phyloP scores from a whole-genome alignment of 2,329 filamentous ascomycete genomes.

The Scytalidium lignicola region DNA sequence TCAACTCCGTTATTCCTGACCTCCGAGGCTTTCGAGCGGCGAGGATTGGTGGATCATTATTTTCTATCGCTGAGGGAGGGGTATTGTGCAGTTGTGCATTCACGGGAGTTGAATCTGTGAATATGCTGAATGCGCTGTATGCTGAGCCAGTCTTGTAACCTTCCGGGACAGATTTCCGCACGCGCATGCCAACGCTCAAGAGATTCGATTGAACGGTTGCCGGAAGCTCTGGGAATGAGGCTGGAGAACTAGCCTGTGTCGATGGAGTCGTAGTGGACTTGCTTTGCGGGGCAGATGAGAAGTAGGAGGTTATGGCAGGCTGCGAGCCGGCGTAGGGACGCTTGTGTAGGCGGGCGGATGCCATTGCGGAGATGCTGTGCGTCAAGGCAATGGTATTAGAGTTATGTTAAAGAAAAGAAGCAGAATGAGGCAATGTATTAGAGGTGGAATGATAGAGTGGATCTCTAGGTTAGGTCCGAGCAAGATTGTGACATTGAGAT shows the following conservation, averaged over 20 bases:
- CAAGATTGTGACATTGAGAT: no score
- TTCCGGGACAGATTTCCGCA: constrained; percentile 88
- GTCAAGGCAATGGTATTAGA: neutral
- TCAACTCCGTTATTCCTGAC: constrained; percentile 52
- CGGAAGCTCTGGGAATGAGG: constrained; percentile 47
- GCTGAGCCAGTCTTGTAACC: constrained; percentile 75
- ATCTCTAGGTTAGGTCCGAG: no score
- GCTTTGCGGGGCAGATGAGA: constrained; percentile 28
- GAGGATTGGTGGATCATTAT: constrained; percentile 16
- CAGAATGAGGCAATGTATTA: no score
- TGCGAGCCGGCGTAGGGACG: constrained; percentile 59
- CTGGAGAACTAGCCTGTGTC: constrained; percentile 3
- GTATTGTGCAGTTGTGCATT: constrained; percentile 22
- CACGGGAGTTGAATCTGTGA: constrained; percentile 32
- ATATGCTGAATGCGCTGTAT: constrained; percentile 48
- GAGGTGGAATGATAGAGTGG: no score
- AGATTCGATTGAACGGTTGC: constrained; percentile 71
- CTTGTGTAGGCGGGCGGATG: constrained; percentile 36
- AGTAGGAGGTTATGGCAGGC: constrained; percentile 55
- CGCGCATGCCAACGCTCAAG: constrained; percentile 88
- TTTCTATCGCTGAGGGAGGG: neutral
- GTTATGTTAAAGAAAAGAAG: no score
- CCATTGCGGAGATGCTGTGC: constrained; percentile 12
- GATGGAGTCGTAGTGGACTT: constrained; percentile 35
- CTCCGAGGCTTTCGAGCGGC: constrained; percentile 18